Conservation (phyloP, 2,329 filamentous ascomycete species). For the Fusarium heterosporum region DNA sequence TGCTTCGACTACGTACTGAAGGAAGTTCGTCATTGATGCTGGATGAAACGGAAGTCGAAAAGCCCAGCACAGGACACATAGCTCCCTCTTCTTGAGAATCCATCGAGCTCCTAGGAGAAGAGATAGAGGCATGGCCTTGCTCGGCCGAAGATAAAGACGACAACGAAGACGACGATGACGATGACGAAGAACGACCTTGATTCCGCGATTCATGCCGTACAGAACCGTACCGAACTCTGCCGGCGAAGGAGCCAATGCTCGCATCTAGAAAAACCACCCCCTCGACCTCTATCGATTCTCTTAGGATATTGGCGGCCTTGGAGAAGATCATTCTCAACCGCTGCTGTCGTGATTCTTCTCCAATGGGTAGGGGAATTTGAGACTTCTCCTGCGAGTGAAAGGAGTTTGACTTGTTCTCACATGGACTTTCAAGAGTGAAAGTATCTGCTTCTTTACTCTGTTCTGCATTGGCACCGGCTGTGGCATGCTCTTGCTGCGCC, state of each 20-base stretch:
- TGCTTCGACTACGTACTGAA: neutral
- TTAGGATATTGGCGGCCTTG: slow-evolving; percentile 58
- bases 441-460: neutral
- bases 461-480: neutral
- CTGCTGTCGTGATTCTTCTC: slow-evolving; percentile 10
- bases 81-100: slow-evolving; percentile 37
- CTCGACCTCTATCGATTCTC: slow-evolving; percentile 57
- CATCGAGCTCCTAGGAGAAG: slow-evolving; percentile 33
- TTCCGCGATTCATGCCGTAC: neutral
- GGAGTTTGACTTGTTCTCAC: neutral
- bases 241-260: slow-evolving; percentile 45
- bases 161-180: slow-evolving; percentile 6
- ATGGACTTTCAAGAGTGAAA: slow-evolving; percentile 24
- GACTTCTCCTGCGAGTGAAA: neutral
- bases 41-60: slow-evolving; percentile 51
- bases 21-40: slow-evolving; percentile 49
- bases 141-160: slow-evolving; percentile 11
- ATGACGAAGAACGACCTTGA: slow-evolving; percentile 9
- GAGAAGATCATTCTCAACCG: slow-evolving; percentile 51
- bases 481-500: neutral
- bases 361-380: neutral
- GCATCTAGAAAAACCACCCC: slow-evolving; percentile 52
- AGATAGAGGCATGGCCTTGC: neutral
- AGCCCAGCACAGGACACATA: slow-evolving; percentile 53
- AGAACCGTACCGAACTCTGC: slow-evolving; percentile 4